Evolutionary conservation across 148 eudicot species (phyloP).

Genomic region (Heliamphora exappendiculata): DNA sequence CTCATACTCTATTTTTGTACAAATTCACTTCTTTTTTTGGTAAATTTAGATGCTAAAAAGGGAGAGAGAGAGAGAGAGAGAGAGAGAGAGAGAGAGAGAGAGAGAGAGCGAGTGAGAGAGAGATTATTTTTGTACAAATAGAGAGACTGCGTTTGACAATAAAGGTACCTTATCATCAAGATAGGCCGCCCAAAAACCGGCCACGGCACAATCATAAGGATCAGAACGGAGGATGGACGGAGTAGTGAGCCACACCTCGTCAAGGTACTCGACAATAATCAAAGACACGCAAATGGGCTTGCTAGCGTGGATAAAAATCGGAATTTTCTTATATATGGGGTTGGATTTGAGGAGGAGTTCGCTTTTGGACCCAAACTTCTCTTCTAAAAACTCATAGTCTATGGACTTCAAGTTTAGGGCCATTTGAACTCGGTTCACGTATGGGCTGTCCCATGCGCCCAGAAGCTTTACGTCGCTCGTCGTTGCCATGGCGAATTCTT

Average conservation of each 20-base stretch:
- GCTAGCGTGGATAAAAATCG: constrained; percentile 18
- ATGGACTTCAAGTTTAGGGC: neutral
- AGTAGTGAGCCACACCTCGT: constrained; percentile 19
- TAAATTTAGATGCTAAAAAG: too few relatives aligned
- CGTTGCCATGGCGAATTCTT: too few relatives aligned
- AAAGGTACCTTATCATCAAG: constrained; percentile 29
- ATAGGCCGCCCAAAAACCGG: constrained; percentile 24
- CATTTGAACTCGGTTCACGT: too few relatives aligned
- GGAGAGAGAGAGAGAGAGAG: too few relatives aligned
- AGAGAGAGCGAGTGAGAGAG: too few relatives aligned
- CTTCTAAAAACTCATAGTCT: neutral
- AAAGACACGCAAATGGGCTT: constrained; percentile 23
- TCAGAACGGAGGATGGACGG: constrained; percentile 24
- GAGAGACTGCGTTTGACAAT: too few relatives aligned
- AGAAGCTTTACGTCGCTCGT: too few relatives aligned
- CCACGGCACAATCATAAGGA: constrained; percentile 26
- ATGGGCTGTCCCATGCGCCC: too few relatives aligned
- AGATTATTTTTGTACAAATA: too few relatives aligned
- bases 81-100: too few relatives aligned
- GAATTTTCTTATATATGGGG: constrained; percentile 28
- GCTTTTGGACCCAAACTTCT: neutral
- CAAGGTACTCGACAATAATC: constrained; percentile 22
- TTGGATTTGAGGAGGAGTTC: constrained; percentile 21
- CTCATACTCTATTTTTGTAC: too few relatives aligned
- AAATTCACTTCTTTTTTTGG: too few relatives aligned